A percentile compares a stretch with the other conserved stretches of the same genome.
phyloP scores from a whole-genome alignment of 2,329 filamentous ascomycete species.

The Ceratocystiopsis sp. region DNA sequence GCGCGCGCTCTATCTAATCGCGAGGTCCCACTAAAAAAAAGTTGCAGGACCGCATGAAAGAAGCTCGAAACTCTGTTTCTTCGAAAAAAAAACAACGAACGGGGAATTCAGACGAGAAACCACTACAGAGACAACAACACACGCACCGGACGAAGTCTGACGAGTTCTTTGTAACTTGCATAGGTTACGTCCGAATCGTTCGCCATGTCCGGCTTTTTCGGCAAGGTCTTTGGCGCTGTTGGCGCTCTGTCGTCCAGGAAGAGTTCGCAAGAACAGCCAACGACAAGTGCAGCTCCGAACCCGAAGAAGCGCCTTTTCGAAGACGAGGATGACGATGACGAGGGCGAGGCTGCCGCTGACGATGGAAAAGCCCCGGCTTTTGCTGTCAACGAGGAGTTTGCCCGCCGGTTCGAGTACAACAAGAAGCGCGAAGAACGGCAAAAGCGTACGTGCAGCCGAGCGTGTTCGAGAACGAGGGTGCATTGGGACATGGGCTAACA shows the following conservation, averaged over 20 bases:
- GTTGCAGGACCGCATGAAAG: neutral
- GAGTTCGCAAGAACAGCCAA: neutral
- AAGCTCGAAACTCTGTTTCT: neutral
- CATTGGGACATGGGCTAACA: neutral
- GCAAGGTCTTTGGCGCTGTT: conserved; percentile 4
- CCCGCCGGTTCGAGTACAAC: conserved; percentile 83
- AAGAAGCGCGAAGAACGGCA: conserved; percentile 87
- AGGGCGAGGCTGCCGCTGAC: conserved; percentile 16
- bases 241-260: conserved; percentile 1
- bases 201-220: conserved; percentile 5
- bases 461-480: too few species aligned
- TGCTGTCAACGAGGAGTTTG: conserved; percentile 83
- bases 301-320: conserved; percentile 35
- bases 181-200: too few species aligned
- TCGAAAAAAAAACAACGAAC: neutral
- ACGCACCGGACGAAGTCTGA: neutral
- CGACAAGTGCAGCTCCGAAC: neutral
- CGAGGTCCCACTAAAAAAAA: conserved; percentile 4
- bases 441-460: conserved; percentile 42
- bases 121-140: neutral
- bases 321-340: conserved; percentile 28
- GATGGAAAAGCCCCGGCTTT: conserved; percentile 25
- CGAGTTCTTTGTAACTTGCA: too few species aligned
- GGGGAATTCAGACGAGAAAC: neutral
- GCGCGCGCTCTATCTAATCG: conserved; percentile 2